Base-by-base conservation (phyloP, 257 asterid genomes). In the Cynanchum wilfordii region DNA sequence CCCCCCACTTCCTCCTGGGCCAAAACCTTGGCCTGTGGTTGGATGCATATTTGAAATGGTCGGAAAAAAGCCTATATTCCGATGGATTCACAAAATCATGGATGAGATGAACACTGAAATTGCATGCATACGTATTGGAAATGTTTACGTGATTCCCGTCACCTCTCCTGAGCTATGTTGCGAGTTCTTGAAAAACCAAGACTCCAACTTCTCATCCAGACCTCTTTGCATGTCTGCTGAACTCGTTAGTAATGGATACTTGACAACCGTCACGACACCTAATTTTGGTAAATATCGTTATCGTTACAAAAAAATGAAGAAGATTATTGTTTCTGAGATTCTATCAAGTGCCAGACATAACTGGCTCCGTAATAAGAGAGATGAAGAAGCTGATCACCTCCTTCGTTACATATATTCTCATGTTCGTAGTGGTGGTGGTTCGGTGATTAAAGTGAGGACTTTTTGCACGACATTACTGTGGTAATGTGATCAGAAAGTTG, bases 271-370 rank as follows among this genome's bases (percentile, higher is more conserved):
- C 3, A 17, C 80, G 24, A 19, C 80, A 0, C 82, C 85, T 1
- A 1, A 10, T 0, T 33, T 33, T 3, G 78, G 77, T 0, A 66
- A 33, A 4, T 33, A 75, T 2, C 84, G n/a, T n/a, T n/a, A n/a
- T n/a, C n/a, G 75, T 0, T 79, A 82, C 78, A 77, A 55, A 74
- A 82, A 79, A 58, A 77, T 84, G 88, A 76, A 66, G 52, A 64
- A 52, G 63, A 27, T 77, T 40, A 11, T 84, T 16, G 56, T 64
- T 33, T 66, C 73, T 1, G 29, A 77, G 19, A 70, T 81, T 33
- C 77, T 84, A 16, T 79, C 87, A 0, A 47, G 68, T 0, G 62
- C 76, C 4, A 33, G 25, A 59, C 80, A 75, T 52, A 42, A 19
- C 0, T 44, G 77, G 73, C 75, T 76, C 5, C 77, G 64, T 0